These are phyloP conservation scores for Quercus parvula DNA, from an alignment of 306 rosid species.

Conservation along the genomic window DNA sequence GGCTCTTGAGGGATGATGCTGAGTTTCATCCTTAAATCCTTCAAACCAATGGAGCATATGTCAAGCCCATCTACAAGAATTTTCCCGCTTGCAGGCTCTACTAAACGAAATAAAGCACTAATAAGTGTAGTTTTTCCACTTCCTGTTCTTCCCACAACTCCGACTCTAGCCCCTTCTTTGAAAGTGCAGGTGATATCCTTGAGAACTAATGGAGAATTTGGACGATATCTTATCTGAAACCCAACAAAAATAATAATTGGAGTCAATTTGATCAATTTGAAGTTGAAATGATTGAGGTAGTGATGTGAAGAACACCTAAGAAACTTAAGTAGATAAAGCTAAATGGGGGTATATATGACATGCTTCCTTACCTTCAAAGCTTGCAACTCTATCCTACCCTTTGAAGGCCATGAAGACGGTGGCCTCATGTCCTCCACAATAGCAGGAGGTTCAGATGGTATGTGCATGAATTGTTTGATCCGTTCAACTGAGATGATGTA, in stretches of 20 bases:
- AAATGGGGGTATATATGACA: background rate
- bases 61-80: slow-evolving; percentile 59
- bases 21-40: slow-evolving; percentile 67
- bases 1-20: slow-evolving; percentile 90
- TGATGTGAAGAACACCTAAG: background rate
- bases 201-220: slow-evolving; percentile 64
- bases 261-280: background rate
- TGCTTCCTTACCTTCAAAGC: slow-evolving; percentile 41
- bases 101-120: slow-evolving; percentile 80
- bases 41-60: slow-evolving; percentile 68
- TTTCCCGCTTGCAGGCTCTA: slow-evolving; percentile 65
- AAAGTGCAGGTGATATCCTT: slow-evolving; percentile 72
- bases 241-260: background rate
- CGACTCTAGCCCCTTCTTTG: slow-evolving; percentile 65
- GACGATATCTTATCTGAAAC: slow-evolving; percentile 61
- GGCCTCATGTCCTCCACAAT: slow-evolving; percentile 55
- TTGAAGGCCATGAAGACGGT: slow-evolving; percentile 73
- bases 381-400: slow-evolving; percentile 69
- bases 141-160: slow-evolving; percentile 93
- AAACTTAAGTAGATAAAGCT: background rate
- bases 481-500: slow-evolving; percentile 70
- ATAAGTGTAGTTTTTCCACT: slow-evolving; percentile 82
- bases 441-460: slow-evolving; percentile 67
- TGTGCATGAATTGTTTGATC: slow-evolving; percentile 74
- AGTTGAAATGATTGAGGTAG: background rate